These are phyloP conservation scores for Leccinellum albellum DNA, from an alignment of 768 basidiomycete genomes.

Conservation along the genomic window DNA sequence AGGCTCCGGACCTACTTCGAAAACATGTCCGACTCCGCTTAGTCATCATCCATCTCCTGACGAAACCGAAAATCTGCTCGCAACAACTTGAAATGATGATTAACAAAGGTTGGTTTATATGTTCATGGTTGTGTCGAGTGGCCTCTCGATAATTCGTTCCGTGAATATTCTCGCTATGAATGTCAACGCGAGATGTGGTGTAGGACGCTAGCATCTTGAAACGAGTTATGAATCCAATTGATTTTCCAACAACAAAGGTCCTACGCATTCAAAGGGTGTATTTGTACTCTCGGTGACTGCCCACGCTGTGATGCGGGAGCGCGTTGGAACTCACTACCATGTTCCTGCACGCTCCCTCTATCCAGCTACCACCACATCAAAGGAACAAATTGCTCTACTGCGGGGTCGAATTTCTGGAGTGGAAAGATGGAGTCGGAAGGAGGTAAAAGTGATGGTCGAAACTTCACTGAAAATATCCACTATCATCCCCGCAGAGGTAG, in stretches of 20 bases:
- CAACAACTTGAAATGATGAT: not conserved
- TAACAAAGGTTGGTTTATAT: not conserved
- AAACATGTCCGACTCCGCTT: constrained; percentile 22
- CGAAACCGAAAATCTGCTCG: no score
- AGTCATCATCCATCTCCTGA: constrained; percentile 17
- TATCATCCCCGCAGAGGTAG: no score
- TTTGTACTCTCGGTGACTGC: no score
- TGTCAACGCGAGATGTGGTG: not conserved
- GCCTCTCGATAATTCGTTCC: not conserved
- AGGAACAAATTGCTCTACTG: not conserved
- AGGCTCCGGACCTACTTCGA: constrained; percentile 1
- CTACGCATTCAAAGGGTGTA: no score
- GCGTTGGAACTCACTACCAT: no score
- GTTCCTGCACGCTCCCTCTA: not conserved
- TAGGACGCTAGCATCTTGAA: no score
- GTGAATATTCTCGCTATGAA: not conserved
- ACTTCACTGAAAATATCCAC: no score
- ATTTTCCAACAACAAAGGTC: not conserved
- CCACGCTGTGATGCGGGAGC: no score
- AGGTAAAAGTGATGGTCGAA: no score
- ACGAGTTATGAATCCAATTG: not conserved
- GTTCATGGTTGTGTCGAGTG: not conserved
- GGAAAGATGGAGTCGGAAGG: no score
- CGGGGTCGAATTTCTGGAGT: not conserved
- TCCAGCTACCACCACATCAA: not conserved